Base-by-base conservation (phyloP, 306 rosid species). In the Ceratonia siliqua region DNA sequence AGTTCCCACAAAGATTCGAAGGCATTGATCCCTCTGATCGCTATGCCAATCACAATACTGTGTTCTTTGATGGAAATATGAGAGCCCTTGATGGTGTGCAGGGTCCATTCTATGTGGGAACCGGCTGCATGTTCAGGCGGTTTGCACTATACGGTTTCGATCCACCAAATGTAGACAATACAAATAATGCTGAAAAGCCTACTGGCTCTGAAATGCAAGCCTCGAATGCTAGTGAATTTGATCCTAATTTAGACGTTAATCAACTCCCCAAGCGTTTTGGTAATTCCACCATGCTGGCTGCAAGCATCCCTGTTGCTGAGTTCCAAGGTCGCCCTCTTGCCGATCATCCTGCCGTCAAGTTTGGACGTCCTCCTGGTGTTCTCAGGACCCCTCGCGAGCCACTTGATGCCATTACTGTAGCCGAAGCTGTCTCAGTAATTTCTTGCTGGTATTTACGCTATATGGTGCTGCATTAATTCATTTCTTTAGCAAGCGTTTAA, bases 81-180 rank as follows among this genome's bases (percentile, higher is more conserved):
- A 38, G 89, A 57, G 89, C 89, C 4, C 89, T 86, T 9, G 89
- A 86, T 39, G 89, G 89, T 20, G 46, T 86, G 1, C 89, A 85
- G 81, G 98, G 98, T 30, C 98, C 96, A 4, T 78, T 94, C 50
- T 94, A 94, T 20, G 94, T 94, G 32, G 98, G 98, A 73, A 94
- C 98, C 0, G 97, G 98, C 6, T 86, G 92, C 46, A 91, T 94
- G 96, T 94, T 94, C 42, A 74, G 98, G 75, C 49, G 97, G 20
- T 94, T 88, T 63, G 97, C 98, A 1, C 76, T 94, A 6, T 94
- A 89, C 0, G 98, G 97, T 43, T 94, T 94, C 25, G 91, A 89
- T 17, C 98, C 98, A 4, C 98, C 97, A 5, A 13, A 61, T 3
- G 79, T 53, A 0, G 87, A 86, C 13, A 74, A 62, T 11, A n/a